These are phyloP conservation scores for Themeda triandra DNA, from an alignment of 176 grass and related monocot genomes.

Conservation along the genomic window DNA sequence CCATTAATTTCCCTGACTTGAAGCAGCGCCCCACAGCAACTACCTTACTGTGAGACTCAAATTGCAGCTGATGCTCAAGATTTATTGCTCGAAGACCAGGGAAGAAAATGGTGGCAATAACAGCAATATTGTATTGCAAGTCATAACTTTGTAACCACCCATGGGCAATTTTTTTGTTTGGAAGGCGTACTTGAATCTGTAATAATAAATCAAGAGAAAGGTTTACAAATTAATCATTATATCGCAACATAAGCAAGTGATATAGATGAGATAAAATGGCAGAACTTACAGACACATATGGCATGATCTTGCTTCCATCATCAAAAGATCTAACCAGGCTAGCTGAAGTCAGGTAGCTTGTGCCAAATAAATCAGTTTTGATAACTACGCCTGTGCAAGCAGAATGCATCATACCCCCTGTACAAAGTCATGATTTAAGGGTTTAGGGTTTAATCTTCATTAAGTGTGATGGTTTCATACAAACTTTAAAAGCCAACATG, in stretches of 20 bases:
- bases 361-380: too few relatives aligned
- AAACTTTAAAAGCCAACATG: neutral
- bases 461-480: neutral
- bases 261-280: neutral
- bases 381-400: neutral
- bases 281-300: neutral
- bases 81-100: neutral
- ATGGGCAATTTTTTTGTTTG: neutral
- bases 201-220: neutral
- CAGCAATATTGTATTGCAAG: neutral
- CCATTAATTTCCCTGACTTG: slow-evolving; percentile 1
- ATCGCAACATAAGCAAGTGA: neutral
- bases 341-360: neutral
- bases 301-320: too few relatives aligned
- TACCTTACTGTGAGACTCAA: neutral
- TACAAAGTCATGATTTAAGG: neutral
- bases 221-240: neutral
- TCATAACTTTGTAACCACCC: neutral
- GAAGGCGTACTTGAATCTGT: neutral
- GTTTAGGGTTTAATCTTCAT: neutral
- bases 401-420: neutral
- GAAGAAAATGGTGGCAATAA: neutral
- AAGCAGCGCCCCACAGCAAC: slow-evolving; percentile 11
- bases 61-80: neutral
- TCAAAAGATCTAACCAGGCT: neutral